phyloP scores from a whole-genome alignment of 164 flowering plant species.

The Malania oleifera region DNA sequence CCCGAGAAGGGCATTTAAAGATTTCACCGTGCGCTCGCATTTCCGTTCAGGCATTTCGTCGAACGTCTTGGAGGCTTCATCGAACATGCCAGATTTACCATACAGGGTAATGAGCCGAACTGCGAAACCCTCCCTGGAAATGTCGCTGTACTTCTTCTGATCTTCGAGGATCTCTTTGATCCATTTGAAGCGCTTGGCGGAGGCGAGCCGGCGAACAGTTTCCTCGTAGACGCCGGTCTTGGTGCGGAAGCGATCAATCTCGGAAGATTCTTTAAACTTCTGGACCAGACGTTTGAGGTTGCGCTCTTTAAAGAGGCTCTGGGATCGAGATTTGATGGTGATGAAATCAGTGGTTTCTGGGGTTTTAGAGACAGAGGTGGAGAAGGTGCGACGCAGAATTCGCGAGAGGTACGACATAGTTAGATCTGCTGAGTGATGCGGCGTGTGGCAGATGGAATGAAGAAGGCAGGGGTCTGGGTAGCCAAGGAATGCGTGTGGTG shows the following conservation, averaged over 20 bases:
- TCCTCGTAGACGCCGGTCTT: conserved; percentile 16
- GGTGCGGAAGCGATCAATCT: conserved; percentile 6
- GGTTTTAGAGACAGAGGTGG: conserved; percentile 5
- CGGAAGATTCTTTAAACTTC: conserved; percentile 14
- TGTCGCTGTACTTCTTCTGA: conserved; percentile 33
- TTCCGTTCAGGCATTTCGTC: conserved; percentile 49
- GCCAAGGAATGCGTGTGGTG: too few relatives aligned
- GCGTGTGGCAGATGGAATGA: not conserved
- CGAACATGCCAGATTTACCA: conserved; percentile 37
- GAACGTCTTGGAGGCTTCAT: conserved; percentile 45
- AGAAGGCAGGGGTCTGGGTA: too few relatives aligned
- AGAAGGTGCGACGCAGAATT: conserved; percentile 18
- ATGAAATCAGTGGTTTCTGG: not conserved
- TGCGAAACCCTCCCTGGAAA: conserved; percentile 25
- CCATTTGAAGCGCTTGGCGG: conserved; percentile 16
- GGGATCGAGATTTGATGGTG: not conserved
- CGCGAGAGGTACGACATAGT: conserved; percentile 15
- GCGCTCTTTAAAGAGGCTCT: conserved; percentile 1
- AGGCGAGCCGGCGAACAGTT: conserved; percentile 33
- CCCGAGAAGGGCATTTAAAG: conserved; percentile 44
- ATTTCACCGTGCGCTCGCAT: conserved; percentile 31
- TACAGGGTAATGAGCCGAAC: conserved; percentile 25
- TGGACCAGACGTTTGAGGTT: conserved; percentile 9
- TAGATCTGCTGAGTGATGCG: not conserved
- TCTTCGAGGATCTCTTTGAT: conserved; percentile 36